phyloP scores from a whole-genome alignment of 2,329 filamentous ascomycete species.

The Colletotrichum graminicola region DNA sequence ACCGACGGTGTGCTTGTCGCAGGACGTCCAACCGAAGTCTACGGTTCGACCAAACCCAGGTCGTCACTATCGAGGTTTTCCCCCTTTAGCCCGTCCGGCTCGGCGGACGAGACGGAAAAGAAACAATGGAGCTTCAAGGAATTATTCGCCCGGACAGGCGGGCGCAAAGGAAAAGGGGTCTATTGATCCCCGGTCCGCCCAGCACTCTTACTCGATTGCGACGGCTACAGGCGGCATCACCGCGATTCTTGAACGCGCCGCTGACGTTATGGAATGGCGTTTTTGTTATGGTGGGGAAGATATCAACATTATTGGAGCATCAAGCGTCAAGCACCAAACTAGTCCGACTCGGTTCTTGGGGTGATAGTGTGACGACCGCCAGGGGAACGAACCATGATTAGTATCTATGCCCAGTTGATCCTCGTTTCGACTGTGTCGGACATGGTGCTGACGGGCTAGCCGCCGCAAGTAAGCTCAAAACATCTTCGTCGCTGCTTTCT shows the following conservation, averaged over 20 bases:
- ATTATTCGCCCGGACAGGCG: constrained; percentile 25
- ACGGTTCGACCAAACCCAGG: constrained; percentile 41
- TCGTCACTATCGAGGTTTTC: constrained; percentile 18
- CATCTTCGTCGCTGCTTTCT: neutral
- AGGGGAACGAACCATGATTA: neutral
- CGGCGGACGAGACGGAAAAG: constrained; percentile 22
- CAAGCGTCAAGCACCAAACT: neutral
- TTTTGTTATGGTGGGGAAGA: neutral
- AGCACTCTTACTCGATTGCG: neutral
- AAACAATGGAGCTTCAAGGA: constrained; percentile 34
- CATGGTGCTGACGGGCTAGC: constrained; percentile 30
- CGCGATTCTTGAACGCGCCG: neutral
- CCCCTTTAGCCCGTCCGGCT: constrained; percentile 7
- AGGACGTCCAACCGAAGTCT: constrained; percentile 47
- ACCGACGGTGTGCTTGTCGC: neutral
- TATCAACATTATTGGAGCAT: neutral
- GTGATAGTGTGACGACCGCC: neutral
- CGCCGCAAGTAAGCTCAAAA: constrained; percentile 1
- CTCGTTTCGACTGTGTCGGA: neutral
- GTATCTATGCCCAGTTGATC: neutral
- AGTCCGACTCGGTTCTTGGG: neutral
- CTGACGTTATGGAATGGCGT: neutral
- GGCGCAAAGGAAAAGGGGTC: constrained; percentile 32
- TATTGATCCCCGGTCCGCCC: neutral
- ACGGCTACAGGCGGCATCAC: neutral